Conservation (phyloP, 2,329 filamentous ascomycete species). For the Colletotrichum euphorbiae region DNA sequence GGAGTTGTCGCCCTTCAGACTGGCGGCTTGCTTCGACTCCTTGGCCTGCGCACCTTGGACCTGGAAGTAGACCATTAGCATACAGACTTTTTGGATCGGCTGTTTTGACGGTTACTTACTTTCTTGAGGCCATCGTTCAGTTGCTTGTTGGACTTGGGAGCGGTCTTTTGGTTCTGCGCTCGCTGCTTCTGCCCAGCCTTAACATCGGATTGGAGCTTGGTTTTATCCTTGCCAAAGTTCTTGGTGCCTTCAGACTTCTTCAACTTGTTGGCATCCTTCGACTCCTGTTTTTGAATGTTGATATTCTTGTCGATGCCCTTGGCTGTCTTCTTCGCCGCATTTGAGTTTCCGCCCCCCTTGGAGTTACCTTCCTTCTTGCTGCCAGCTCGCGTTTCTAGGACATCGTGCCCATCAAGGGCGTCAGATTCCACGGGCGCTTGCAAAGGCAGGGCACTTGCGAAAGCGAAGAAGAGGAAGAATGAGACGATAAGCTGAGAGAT, state of each 20-base stretch:
- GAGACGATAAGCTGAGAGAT: constrained; percentile 20
- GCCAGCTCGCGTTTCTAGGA: constrained; percentile 6
- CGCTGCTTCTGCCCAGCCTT: constrained; percentile 2
- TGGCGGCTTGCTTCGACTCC: constrained; percentile 20
- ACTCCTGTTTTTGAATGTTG: constrained; percentile 21
- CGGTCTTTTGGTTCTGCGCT: constrained; percentile 11
- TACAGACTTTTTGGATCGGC: too few species aligned
- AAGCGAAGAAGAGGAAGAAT: constrained; percentile 21
- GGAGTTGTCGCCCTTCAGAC: constrained; percentile 12
- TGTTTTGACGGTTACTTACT: neutral
- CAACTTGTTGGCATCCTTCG: constrained; percentile 3
- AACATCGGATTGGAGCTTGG: neutral
- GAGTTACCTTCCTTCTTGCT: constrained; percentile 1
- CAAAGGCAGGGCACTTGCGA: constrained; percentile 19
- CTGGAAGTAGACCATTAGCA: neutral
- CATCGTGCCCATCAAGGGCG: neutral
- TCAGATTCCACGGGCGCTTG: constrained; percentile 14
- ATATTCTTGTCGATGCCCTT: constrained; percentile 31
- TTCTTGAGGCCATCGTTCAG: constrained; percentile 22
- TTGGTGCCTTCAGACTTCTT: constrained; percentile 8
- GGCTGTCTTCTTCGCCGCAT: neutral
- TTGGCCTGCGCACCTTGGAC: constrained; percentile 20
- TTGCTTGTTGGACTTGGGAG: neutral
- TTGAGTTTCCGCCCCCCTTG: neutral
- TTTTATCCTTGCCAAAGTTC: neutral